A percentile compares a stretch with the other conserved stretches of the same genome.
Evolutionary conservation across 1,284 basidiomycete genomes (phyloP).

Genomic region (Spongispora temasekensis): DNA sequence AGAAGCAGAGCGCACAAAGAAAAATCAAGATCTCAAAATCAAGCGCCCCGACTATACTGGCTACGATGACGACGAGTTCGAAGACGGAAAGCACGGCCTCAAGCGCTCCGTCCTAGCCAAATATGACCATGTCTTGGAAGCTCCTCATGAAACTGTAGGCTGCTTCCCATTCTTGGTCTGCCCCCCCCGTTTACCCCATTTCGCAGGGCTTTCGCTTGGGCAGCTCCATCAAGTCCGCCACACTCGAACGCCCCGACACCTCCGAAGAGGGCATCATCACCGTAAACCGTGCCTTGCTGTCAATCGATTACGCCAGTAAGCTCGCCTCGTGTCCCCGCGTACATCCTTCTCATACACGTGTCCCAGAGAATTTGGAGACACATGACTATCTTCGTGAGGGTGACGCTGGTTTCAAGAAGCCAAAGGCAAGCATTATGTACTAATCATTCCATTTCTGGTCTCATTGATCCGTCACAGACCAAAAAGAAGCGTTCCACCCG

Average conservation of each 20-base stretch:
- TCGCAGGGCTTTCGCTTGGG: conserved; percentile 81
- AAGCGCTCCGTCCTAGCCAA: conserved; percentile 88
- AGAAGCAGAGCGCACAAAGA: conserved; percentile 78
- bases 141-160: conserved; percentile 63
- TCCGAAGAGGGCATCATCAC: conserved; percentile 58
- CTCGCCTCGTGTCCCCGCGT: conserved; percentile 5
- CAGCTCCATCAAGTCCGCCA: conserved; percentile 45
- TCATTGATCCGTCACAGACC: conserved; percentile 50
- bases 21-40: conserved; percentile 83
- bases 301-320: conserved; percentile 91
- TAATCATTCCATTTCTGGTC: background rate
- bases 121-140: conserved; percentile 89
- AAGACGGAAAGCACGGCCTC: conserved; percentile 69
- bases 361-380: conserved; percentile 82
- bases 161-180: background rate
- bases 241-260: conserved; percentile 47
- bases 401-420: conserved; percentile 92
- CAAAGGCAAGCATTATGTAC: conserved; percentile 58
- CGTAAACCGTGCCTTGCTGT: conserved; percentile 80
- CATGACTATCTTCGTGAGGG: conserved; percentile 91
- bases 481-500: conserved; percentile 89
- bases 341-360: conserved; percentile 12
- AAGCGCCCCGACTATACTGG: conserved; percentile 93
- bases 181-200: conserved; percentile 9
- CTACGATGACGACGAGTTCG: conserved; percentile 95